Evolutionary conservation across 2,329 filamentous ascomycete species (phyloP).

Genomic region (Hymenoscyphus fraxineus): DNA sequence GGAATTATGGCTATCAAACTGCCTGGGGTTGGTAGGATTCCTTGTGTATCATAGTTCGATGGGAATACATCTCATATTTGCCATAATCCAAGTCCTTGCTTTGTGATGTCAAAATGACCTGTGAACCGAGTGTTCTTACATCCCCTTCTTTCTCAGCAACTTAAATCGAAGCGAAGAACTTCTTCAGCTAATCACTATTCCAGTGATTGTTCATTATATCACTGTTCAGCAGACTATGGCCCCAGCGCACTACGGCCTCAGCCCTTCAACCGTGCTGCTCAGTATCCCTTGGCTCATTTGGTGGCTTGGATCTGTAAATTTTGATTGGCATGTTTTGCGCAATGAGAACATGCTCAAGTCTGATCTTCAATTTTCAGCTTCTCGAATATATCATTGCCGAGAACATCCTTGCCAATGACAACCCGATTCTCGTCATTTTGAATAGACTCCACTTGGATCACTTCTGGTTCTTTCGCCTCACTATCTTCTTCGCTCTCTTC

Average conservation of each 20-base stretch:
- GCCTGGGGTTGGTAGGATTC: constrained; percentile 20
- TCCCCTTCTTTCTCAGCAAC: background rate
- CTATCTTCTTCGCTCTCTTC: constrained; percentile 36
- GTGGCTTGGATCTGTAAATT: background rate
- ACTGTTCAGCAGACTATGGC: background rate
- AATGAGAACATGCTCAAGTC: constrained; percentile 25
- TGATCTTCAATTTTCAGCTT: constrained; percentile 29
- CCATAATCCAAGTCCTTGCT: background rate
- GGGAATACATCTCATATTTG: constrained; percentile 13
- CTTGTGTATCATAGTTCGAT: constrained; percentile 30
- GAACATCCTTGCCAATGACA: constrained; percentile 1
- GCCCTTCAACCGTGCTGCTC: background rate
- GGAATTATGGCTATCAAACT: constrained; percentile 24
- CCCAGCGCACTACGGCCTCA: background rate
- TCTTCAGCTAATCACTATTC: background rate
- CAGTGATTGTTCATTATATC: background rate
- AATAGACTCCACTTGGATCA: background rate
- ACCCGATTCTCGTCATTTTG: background rate
- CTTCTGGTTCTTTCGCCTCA: constrained; percentile 19
- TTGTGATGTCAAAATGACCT: background rate
- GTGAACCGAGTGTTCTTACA: background rate
- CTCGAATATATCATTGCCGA: constrained; percentile 22
- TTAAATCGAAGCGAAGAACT: background rate
- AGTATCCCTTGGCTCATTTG: background rate
- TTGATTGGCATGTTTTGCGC: background rate